phyloP scores from a whole-genome alignment of 148 eudicot genomes.

The Bassia scoparia region DNA sequence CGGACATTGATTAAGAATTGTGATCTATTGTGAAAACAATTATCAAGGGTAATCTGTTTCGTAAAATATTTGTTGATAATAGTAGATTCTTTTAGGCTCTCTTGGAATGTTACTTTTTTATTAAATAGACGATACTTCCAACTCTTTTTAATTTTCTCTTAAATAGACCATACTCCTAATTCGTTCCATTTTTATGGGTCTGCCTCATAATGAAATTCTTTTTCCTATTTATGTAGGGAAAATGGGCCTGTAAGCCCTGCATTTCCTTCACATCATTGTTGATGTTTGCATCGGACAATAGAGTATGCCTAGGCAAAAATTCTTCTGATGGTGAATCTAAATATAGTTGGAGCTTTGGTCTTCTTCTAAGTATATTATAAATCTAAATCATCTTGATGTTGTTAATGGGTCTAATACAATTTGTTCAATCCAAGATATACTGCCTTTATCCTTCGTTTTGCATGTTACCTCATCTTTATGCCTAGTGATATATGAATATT shows the following conservation, averaged over 20 bases:
- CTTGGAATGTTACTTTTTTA: not conserved
- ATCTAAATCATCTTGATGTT: too few relatives aligned
- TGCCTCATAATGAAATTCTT: not conserved
- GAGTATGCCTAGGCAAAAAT: too few relatives aligned
- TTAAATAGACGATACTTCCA: too few relatives aligned
- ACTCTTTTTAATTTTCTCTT: not conserved
- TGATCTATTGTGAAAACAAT: not conserved
- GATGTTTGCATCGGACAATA: not conserved
- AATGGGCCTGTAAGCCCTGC: not conserved
- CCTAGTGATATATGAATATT: not conserved
- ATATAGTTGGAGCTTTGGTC: not conserved
- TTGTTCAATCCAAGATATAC: not conserved
- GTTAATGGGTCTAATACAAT: not conserved
- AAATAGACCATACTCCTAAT: not conserved
- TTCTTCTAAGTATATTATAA: too few relatives aligned
- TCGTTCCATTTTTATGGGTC: not conserved
- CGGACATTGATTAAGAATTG: not conserved
- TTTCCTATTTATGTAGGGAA: not conserved
- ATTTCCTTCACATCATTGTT: not conserved
- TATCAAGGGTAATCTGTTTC: not conserved
- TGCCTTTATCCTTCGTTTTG: not conserved
- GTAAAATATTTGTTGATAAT: not conserved
- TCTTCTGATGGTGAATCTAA: too few relatives aligned
- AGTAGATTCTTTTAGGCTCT: not conserved
- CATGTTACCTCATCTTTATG: not conserved